Evolutionary conservation across 495 filamentous ascomycete species (phyloP).

Genomic region (Xylaria nigripes): DNA sequence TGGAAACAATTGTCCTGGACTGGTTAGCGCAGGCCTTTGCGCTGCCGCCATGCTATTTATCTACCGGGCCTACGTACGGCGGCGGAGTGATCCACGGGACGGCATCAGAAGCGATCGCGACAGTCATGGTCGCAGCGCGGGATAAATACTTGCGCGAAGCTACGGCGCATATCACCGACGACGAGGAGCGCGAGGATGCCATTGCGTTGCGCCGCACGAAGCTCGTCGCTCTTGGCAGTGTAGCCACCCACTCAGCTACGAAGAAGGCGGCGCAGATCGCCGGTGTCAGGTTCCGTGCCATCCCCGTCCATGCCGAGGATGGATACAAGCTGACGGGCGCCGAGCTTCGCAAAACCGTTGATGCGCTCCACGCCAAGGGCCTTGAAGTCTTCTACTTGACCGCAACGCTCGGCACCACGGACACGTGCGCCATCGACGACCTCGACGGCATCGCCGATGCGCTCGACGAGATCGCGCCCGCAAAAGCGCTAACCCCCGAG

Average conservation of each 20-base stretch:
- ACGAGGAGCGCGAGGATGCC: conserved; percentile 53
- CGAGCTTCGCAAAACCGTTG: conserved; percentile 51
- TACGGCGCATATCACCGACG: conserved; percentile 44
- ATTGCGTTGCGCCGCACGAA: conserved; percentile 56
- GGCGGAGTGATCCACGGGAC: conserved; percentile 94
- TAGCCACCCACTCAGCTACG: conserved; percentile 71
- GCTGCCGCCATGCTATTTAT: conserved; percentile 69
- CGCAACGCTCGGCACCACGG: conserved; percentile 79
- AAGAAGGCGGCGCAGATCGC: conserved; percentile 84
- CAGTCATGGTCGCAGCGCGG: conserved; percentile 79
- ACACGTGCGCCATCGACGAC: conserved; percentile 79
- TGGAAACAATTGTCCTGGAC: conserved; percentile 90
- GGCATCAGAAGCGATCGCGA: conserved; percentile 81
- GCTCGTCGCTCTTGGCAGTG: conserved; percentile 75
- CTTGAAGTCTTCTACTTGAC: conserved; percentile 82
- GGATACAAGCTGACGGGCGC: conserved; percentile 64
- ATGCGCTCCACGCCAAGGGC: conserved; percentile 51
- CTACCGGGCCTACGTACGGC: conserved; percentile 60
- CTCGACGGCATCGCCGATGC: conserved; percentile 62
- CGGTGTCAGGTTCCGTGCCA: conserved; percentile 65
- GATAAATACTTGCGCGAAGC: conserved; percentile 66
- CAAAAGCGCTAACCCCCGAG: neutral
- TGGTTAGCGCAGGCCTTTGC: conserved; percentile 73
- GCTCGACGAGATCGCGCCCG: conserved; percentile 48
- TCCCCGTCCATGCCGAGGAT: conserved; percentile 52